These are phyloP conservation scores for Saccharomyces mikatae DNA, from an alignment of 805 yeast species.

Conservation along the genomic window DNA sequence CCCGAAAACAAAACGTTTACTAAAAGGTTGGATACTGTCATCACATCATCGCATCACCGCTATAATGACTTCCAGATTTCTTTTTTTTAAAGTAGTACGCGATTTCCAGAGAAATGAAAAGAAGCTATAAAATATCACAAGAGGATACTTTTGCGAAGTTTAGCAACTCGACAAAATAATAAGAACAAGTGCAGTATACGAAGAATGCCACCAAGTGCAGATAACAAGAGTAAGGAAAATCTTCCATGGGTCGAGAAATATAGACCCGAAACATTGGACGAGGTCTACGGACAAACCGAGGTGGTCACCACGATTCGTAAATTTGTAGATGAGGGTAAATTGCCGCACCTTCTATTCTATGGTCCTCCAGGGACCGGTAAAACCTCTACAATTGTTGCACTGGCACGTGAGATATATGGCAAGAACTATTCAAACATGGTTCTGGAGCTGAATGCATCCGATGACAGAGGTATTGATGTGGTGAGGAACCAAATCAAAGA, in stretches of 20 bases:
- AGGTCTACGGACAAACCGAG: slow-evolving; percentile 85
- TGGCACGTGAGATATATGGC: slow-evolving; percentile 85
- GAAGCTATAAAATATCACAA: not conserved
- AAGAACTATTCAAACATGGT: slow-evolving; percentile 79
- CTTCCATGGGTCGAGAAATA: slow-evolving; percentile 94
- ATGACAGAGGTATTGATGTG: slow-evolving; percentile 95
- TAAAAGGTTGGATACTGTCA: too few species aligned
- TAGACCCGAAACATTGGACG: slow-evolving; percentile 76
- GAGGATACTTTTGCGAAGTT: not conserved
- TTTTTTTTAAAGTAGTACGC: not conserved
- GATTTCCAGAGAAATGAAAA: not conserved
- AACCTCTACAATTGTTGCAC: slow-evolving; percentile 79
- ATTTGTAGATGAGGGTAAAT: slow-evolving; percentile 71
- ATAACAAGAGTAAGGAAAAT: slow-evolving; percentile 33
- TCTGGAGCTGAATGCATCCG: slow-evolving; percentile 89
- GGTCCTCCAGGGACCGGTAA: slow-evolving; percentile 96
- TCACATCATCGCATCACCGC: not conserved
- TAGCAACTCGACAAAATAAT: not conserved
- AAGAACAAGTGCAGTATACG: not conserved
- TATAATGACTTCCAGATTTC: not conserved
- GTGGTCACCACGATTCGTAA: slow-evolving; percentile 77
- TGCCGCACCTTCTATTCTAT: slow-evolving; percentile 89
- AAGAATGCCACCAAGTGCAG: not conserved
- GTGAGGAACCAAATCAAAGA: slow-evolving; percentile 96
- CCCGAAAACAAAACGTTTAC: not conserved